Evolutionary conservation across 805 yeast genomes (phyloP), one percentile per base, ranked within the genome.

Genomic region (Zygotorulaspora danielsina): DNA sequence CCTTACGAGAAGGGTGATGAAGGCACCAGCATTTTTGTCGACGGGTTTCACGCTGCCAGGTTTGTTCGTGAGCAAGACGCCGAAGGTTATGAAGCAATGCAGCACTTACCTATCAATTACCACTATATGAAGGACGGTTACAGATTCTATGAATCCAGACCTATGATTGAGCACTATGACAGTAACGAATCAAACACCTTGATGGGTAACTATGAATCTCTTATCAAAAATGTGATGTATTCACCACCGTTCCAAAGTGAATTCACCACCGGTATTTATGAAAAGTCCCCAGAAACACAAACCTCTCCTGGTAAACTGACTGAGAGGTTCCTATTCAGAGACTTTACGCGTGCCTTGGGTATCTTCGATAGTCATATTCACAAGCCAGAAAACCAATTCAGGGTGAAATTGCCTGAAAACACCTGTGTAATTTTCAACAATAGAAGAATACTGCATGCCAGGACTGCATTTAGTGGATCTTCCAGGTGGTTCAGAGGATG

Each of bases 241-340:
- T 78, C 90, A 0, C 93, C 94, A 2, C 90, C 89, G 8, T 83
- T 81, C 65, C 94, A 84, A 54, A 90, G 84, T 0, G 90, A 90
- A 1, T 75, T 78, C 41, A 86, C 81, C 46, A 63, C 62, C 39
- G 79, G 78, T 13, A 70, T 75, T n/a, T 67, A 70, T 12, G 62
- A 61, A 10, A 61, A 64, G 21, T 42, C 43, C n/a, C 40, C 48
- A n/a, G 49, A 58, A 18, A 39, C 49, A 19, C 39, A 47, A 32
- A 49, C 63, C 8, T 54, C 61, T 24, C 68, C 65, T 6, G 66
- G 60, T 11, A 71, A 69, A 25, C 49, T 63, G 13, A 66, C 69
- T 5, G 70, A 69, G 37, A 43, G 70, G 29, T 61, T 65, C 29
- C 50, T 70, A 7, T 75, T 79, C 48, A 63, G 70, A 9, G 79